phyloP scores from a whole-genome alignment of 257 asterid species.

The Solanum neorickii region DNA sequence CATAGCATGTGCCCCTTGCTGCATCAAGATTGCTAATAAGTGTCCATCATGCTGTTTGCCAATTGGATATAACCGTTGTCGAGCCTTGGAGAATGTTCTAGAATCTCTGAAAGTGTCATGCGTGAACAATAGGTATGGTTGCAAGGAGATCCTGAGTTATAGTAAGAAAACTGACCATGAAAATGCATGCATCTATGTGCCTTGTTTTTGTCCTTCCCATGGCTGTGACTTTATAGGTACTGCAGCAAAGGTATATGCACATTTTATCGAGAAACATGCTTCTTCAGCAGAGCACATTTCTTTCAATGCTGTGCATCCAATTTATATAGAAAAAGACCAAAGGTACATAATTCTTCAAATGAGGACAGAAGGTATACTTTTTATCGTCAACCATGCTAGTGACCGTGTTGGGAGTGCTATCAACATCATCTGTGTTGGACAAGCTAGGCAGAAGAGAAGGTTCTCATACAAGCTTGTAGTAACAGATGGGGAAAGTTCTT shows the following conservation, averaged over 20 bases:
- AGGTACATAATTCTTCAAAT: slow-evolving; percentile 31
- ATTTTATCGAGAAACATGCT: slow-evolving; percentile 24
- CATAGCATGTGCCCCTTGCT: slow-evolving; percentile 63
- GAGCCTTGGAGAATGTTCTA: slow-evolving; percentile 56
- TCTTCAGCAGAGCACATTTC: slow-evolving; percentile 3
- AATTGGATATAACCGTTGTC: slow-evolving; percentile 66
- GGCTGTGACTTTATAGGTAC: slow-evolving; percentile 24
- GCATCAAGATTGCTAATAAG: slow-evolving; percentile 33
- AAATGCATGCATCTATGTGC: too few species aligned
- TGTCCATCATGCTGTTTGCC: slow-evolving; percentile 45
- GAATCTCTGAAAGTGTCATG: slow-evolving; percentile 40
- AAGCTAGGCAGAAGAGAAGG: slow-evolving; percentile 11
- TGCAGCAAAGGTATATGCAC: slow-evolving; percentile 21
- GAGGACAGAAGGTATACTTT: slow-evolving; percentile 10
- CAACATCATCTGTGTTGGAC: slow-evolving; percentile 35
- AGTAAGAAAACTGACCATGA: slow-evolving; percentile 27
- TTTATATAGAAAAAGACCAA: slow-evolving; percentile 18
- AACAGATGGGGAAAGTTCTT: slow-evolving; percentile 24
- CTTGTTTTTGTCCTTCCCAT: slow-evolving; percentile 10
- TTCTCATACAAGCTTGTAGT: slow-evolving; percentile 26
- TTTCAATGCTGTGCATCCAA: slow-evolving; percentile 7
- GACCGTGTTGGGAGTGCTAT: slow-evolving; percentile 30
- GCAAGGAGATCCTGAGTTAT: slow-evolving; percentile 29
- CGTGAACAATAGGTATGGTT: slow-evolving; percentile 31
- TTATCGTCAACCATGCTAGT: slow-evolving; percentile 27